phyloP scores from a whole-genome alignment of 768 basidiomycete species.

The Boletellus ananiceps region DNA sequence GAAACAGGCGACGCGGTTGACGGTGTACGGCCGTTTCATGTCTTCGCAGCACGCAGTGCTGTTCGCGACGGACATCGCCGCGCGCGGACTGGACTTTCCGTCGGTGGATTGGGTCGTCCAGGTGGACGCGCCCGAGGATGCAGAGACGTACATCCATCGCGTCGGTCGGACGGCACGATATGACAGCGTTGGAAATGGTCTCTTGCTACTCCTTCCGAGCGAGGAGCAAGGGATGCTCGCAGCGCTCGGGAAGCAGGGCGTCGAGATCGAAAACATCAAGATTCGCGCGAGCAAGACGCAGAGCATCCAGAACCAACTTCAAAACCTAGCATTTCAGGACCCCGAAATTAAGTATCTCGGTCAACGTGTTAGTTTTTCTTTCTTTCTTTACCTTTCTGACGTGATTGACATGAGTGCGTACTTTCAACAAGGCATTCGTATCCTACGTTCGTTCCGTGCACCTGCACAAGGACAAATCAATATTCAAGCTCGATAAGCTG shows the following conservation, averaged over 20 bases:
- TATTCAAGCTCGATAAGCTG: slow-evolving; percentile 82
- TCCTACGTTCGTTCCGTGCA: slow-evolving; percentile 92
- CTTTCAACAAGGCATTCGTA: slow-evolving; percentile 70
- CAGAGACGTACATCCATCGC: slow-evolving; percentile 95
- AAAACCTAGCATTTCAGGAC: slow-evolving; percentile 90
- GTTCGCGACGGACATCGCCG: slow-evolving; percentile 95
- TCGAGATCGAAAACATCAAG: slow-evolving; percentile 78
- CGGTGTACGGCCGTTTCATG: slow-evolving; percentile 82
- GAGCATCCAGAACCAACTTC: slow-evolving; percentile 80
- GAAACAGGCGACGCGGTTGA: slow-evolving; percentile 84
- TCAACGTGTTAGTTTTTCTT: slow-evolving; percentile 62
- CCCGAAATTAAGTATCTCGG: slow-evolving; percentile 97
- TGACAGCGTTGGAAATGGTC: slow-evolving; percentile 80
- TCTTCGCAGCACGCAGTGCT: slow-evolving; percentile 77
- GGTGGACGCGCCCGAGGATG: slow-evolving; percentile 94
- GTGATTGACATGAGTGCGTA: not conserved
- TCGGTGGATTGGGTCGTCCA: slow-evolving; percentile 96
- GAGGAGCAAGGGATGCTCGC: slow-evolving; percentile 89
- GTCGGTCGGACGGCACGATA: slow-evolving; percentile 95
- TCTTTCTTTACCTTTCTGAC: not conserved
- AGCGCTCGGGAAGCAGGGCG: slow-evolving; percentile 64
- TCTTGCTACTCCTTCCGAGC: slow-evolving; percentile 80
- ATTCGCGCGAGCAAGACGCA: slow-evolving; percentile 84
- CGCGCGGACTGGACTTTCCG: slow-evolving; percentile 94
- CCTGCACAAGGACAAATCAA: slow-evolving; percentile 88